Evolutionary conservation across 2,329 filamentous ascomycete species (phyloP).

Genomic region (Aspergillus aculeatinus): DNA sequence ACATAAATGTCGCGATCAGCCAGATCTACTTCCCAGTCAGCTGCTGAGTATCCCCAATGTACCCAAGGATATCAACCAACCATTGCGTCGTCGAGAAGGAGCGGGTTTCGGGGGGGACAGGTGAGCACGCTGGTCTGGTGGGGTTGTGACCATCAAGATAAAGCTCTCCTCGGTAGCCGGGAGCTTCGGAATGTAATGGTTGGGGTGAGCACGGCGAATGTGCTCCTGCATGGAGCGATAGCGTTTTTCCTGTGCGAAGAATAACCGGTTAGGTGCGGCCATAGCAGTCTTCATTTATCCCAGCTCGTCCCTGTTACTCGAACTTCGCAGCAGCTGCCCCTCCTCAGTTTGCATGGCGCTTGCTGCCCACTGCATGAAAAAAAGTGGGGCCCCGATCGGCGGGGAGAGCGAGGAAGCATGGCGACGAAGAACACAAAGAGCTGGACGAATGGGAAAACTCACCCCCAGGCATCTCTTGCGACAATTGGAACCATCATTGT

Average conservation of each 20-base stretch:
- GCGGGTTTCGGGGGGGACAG: conserved; percentile 45
- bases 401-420: conserved; percentile 7
- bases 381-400: conserved; percentile 14
- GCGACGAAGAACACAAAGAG: conserved; percentile 15
- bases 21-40: conserved; percentile 46
- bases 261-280: conserved; percentile 9
- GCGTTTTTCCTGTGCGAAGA: conserved; percentile 70
- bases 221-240: conserved; percentile 99
- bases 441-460: conserved; percentile 54
- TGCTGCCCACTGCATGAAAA: conserved; percentile 11
- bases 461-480: conserved; percentile 97
- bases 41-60: background rate
- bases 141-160: conserved; percentile 89
- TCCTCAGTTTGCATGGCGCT: conserved; percentile 2
- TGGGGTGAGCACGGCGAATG: conserved; percentile 92
- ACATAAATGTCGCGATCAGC: conserved; percentile 67
- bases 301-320: background rate
- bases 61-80: conserved; percentile 30
- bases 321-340: background rate
- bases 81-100: conserved; percentile 37
- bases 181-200: conserved; percentile 96
- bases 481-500: conserved; percentile 95
- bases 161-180: conserved; percentile 98
- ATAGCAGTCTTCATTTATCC: background rate
- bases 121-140: conserved; percentile 69